Conservation (phyloP, 1,284 basidiomycete species). For the Malassezia nana region DNA sequence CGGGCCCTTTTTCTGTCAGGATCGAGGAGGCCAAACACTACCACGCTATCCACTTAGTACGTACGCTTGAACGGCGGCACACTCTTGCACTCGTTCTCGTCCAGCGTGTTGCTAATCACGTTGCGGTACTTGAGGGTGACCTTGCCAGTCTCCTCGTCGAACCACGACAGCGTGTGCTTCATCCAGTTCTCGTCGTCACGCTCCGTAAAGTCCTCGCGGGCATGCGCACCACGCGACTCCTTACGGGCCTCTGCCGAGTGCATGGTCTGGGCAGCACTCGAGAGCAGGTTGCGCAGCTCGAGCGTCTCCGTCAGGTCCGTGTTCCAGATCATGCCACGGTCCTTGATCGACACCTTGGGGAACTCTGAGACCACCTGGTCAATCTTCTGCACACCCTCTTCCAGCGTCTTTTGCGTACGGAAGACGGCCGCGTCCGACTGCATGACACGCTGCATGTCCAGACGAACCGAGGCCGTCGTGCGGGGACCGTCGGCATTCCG, state of each 20-base stretch:
- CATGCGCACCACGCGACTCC: conserved; percentile 94
- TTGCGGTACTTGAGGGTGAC: conserved; percentile 80
- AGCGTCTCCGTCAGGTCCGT: conserved; percentile 85
- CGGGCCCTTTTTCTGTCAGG: no score
- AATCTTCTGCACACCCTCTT: conserved; percentile 83
- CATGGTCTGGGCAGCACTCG: conserved; percentile 91
- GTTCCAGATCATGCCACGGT: conserved; percentile 92
- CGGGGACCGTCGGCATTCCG: conserved; percentile 65
- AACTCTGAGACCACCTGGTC: conserved; percentile 75
- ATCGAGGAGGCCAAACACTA: no score
- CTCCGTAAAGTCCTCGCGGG: conserved; percentile 82
- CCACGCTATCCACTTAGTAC: conserved; percentile 23
- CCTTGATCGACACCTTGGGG: conserved; percentile 86
- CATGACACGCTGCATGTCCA: conserved; percentile 99
- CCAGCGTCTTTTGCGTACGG: conserved; percentile 79
- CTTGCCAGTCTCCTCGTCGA: conserved; percentile 50
- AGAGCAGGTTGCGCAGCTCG: conserved; percentile 89
- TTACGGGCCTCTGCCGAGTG: conserved; percentile 87
- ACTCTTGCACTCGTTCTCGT: conserved; percentile 82
- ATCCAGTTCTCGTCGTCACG: conserved; percentile 61
- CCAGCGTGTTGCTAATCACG: conserved; percentile 76
- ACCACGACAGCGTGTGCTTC: conserved; percentile 41
- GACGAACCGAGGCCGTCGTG: conserved; percentile 77
- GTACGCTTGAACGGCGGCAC: conserved; percentile 43
- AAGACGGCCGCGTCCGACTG: conserved; percentile 56